These are phyloP conservation scores for Globisporangium cederbergense DNA, from an alignment of 352 stramenopile species.

Conservation along the genomic window DNA sequence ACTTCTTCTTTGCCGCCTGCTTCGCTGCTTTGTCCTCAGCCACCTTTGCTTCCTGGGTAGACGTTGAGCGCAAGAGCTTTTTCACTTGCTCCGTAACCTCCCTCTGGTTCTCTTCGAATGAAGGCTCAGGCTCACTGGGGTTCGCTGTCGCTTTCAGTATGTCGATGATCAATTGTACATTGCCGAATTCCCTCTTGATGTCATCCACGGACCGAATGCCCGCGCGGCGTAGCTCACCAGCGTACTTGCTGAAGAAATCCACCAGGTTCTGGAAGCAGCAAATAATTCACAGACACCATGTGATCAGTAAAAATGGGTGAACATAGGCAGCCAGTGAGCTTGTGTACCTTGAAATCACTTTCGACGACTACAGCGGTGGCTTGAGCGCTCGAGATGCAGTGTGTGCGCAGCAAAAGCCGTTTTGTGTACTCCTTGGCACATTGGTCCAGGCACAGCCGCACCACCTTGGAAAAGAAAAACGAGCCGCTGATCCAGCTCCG, in stretches of 20 bases:
- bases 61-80: slow-evolving; percentile 65
- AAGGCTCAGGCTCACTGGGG: slow-evolving; percentile 25
- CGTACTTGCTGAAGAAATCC: slow-evolving; percentile 71
- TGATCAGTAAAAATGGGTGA: not conserved
- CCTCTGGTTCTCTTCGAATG: slow-evolving; percentile 17
- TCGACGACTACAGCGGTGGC: slow-evolving; percentile 43
- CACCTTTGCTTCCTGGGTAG: slow-evolving; percentile 42
- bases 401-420: slow-evolving; percentile 50
- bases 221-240: slow-evolving; percentile 57
- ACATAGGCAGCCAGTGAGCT: not conserved
- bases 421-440: slow-evolving; percentile 67
- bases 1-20: slow-evolving; percentile 37
- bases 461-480: slow-evolving; percentile 84
- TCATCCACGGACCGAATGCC: slow-evolving; percentile 63
- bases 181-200: slow-evolving; percentile 62
- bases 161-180: slow-evolving; percentile 45
- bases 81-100: slow-evolving; percentile 47
- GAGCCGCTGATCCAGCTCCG: slow-evolving; percentile 72
- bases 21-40: slow-evolving; percentile 25
- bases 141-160: slow-evolving; percentile 28
- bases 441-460: slow-evolving; percentile 67
- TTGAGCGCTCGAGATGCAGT: slow-evolving; percentile 45
- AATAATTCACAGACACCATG: not conserved
- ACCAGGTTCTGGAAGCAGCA: slow-evolving; percentile 43
- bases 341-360: slow-evolving; percentile 52